Base-by-base conservation (phyloP, 2,329 filamentous ascomycete species). In the Davidsoniella australis region DNA sequence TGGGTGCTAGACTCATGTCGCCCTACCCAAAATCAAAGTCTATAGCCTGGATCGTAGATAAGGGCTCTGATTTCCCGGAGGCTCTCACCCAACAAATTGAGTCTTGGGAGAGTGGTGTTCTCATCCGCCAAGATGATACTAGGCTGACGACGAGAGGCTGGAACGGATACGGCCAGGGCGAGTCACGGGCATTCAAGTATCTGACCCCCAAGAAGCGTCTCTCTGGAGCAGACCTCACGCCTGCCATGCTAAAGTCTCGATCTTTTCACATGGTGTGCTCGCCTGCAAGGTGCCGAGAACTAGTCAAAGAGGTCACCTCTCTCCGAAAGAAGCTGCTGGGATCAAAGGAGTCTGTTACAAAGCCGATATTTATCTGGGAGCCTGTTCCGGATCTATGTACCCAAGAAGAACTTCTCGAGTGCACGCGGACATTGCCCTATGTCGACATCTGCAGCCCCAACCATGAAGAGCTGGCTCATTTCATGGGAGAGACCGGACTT, bases 41-140 rank as follows among this genome's bases (percentile, higher is more conserved):
- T 2, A 77, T 96, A 5, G 86, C 85, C 55, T 96, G 88, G 88
- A 80, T 96, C 54, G 77, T 96, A 41, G 89, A 98, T 63, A 76
- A 79, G 58, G 91, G 91, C 26, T 81, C 76, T 14, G 91, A 96
- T 64, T 96, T 96, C 56, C 88, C 89, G 0, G 55, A 67, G 0
- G 65, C 73, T 10, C 69, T 94, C 47, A 72, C 73, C 44, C 60
- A 70, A 2, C 68, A 75, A 41, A 78, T 98, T 56, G 65, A 72
- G 12, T 71, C 75, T 41, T 95, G 91, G 88, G 65, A 78, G 14
- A 94, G 88, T 1, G 75, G 76, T 5, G 83, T 76, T 17, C 59
- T 86, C 14, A 67, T 91, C 55, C 76, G 87, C 48, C 66, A 76
- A 45, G 78, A 83, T 48, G 68, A 70, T 1, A 63, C 71, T 5